phyloP scores from a whole-genome alignment of 192 early-diverging fungal species.

The Spizellomyces punctatus region DNA sequence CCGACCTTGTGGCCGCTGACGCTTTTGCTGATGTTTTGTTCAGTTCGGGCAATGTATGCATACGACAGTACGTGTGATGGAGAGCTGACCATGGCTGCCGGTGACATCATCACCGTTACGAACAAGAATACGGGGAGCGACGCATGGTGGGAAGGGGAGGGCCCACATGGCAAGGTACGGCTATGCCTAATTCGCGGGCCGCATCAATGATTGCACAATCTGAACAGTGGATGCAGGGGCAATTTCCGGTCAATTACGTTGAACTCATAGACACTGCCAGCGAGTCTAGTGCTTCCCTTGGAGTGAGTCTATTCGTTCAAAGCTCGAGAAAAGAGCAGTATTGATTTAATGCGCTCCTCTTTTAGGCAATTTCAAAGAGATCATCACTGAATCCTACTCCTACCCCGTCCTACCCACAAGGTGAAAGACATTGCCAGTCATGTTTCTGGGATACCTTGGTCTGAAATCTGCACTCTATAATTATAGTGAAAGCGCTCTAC shows the following conservation, averaged over 20 bases:
- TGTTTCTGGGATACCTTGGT: too few relatives aligned
- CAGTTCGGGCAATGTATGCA: conserved; percentile 64
- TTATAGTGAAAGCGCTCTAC: conserved; percentile 80
- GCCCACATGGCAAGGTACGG: conserved; percentile 30
- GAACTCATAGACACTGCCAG: conserved; percentile 37
- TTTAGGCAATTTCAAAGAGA: too few relatives aligned
- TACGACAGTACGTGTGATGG: conserved; percentile 85
- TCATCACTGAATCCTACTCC: too few relatives aligned
- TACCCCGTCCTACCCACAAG: too few relatives aligned
- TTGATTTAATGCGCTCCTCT: too few relatives aligned
- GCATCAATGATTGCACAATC: background rate
- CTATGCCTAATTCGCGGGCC: background rate
- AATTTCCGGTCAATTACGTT: conserved; percentile 98
- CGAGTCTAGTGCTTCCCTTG: background rate
- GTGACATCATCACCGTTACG: conserved; percentile 44
- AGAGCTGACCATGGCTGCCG: conserved; percentile 79
- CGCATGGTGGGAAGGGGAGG: conserved; percentile 95
- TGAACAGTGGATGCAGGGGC: conserved; percentile 43
- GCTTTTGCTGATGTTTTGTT: background rate
- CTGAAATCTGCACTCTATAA: too few relatives aligned
- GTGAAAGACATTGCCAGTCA: too few relatives aligned
- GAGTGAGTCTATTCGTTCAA: background rate
- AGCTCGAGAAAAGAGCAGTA: too few relatives aligned
- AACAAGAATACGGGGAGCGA: conserved; percentile 57
- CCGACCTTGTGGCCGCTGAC: too few relatives aligned